Evolutionary conservation across 805 yeast genomes (phyloP), one percentile per base, ranked within the genome.

Genomic region (Ogataea saltuana): DNA sequence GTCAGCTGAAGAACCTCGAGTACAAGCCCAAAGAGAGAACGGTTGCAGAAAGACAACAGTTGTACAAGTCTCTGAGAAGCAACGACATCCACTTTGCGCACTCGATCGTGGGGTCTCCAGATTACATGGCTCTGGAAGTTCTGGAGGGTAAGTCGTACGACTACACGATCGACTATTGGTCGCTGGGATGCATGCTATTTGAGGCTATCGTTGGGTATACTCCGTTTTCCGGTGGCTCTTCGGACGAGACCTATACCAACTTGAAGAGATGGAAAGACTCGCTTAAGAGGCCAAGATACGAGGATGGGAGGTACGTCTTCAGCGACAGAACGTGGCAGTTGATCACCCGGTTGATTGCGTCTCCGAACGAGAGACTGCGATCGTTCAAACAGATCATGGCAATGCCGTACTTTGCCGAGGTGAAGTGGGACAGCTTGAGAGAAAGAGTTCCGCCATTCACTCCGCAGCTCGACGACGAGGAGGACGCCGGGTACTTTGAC

Each of bases 401-500:
- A 28, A 86, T 85, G 75, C 75, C 85, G 8, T 91, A 93, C 67
- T 93, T 91, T 56, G 69, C 79, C 21, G 98, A 91, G 56, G 80
- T 88, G 21, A 83, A 87, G 58, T 91, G 95, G 83, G 78, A 74
- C 5, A 67, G 67, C 9, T 65, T 93, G 53, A 76, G 97, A 58
- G 68, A 65, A 23, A 75, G 81, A 48, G 75, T 83, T 17, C 97
- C 99, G 4, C 99, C 99, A 26, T 93, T 93, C 64, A 86, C 93
- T 15, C 99, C 99, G 3, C 97, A 95, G 57, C 74, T 93, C 51
- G 98, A 93, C 61, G 87, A 89, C 48, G 99, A 93, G 58, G 93
- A 89, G 50, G 99, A 93, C 68, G 98, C 98, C 0, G 99, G 99
- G 1, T 93, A 93, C 68, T 93, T 93, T 62, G 99, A 93, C 67